Evolutionary conservation across 192 early-diverging fungal species (phyloP).

Genomic region (Geosiphon pyriformis): DNA sequence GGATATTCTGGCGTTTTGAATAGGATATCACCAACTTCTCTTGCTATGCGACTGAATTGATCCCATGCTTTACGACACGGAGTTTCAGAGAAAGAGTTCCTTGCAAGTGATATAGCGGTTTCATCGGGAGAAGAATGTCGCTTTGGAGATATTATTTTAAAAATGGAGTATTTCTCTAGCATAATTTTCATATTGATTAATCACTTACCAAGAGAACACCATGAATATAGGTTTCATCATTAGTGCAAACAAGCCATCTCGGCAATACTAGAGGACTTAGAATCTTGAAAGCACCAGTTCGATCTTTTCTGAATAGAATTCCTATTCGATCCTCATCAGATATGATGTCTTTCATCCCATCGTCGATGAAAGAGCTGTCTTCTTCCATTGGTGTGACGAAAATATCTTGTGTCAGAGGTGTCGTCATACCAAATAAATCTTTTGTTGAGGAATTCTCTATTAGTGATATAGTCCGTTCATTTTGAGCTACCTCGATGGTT

Average conservation of each 20-base stretch:
- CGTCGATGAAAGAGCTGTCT: slow-evolving; percentile 8
- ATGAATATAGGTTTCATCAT: slow-evolving; percentile 6
- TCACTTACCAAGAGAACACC: slow-evolving; percentile 17
- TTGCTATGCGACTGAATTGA: neutral
- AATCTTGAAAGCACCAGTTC: slow-evolving; percentile 11
- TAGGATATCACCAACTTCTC: neutral
- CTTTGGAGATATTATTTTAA: neutral
- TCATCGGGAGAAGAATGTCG: slow-evolving; percentile 18
- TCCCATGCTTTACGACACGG: slow-evolving; percentile 14
- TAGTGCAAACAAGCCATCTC: neutral
- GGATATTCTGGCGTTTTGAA: neutral
- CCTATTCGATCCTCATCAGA: slow-evolving; percentile 11
- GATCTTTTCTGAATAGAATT: slow-evolving; percentile 16
- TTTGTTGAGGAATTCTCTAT: neutral
- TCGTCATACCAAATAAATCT: neutral
- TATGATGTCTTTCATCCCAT: slow-evolving; percentile 7
- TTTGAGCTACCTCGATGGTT: neutral
- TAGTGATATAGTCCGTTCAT: neutral
- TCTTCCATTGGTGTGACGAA: slow-evolving; percentile 3
- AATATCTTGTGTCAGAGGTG: neutral
- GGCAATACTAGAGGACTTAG: neutral
- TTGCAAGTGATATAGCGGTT: neutral
- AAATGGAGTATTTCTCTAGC: too few relatives aligned
- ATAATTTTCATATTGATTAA: too few relatives aligned
- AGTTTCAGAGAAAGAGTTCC: slow-evolving; percentile 2